Conservation (phyloP, 768 basidiomycete species). For the Pisolithus tinctorius region DNA sequence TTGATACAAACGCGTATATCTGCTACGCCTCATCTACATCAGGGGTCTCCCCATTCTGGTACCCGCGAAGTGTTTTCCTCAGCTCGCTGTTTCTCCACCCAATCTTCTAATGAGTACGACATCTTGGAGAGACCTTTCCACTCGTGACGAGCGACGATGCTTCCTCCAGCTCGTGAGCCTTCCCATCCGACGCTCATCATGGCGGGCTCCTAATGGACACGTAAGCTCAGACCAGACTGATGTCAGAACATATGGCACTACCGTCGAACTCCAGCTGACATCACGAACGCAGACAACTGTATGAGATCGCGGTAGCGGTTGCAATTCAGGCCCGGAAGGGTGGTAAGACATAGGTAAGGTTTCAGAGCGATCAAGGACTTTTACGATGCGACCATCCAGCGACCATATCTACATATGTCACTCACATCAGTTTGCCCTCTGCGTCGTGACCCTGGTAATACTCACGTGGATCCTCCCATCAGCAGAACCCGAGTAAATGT, state of each 20-base stretch:
- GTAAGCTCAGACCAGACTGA: slow-evolving; percentile 2
- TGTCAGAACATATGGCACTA: slow-evolving; percentile 19
- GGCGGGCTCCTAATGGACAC: slow-evolving; percentile 60
- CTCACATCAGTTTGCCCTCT: neutral
- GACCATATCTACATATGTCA: slow-evolving; percentile 72
- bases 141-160: slow-evolving; percentile 85
- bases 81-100: slow-evolving; percentile 47
- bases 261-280: slow-evolving; percentile 90
- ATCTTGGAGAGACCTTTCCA: slow-evolving; percentile 90
- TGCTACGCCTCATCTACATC: no score
- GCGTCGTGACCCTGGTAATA: slow-evolving; percentile 5
- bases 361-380: slow-evolving; percentile 75
- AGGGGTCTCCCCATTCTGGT: neutral
- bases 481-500: slow-evolving; percentile 89
- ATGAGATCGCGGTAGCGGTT: slow-evolving; percentile 21
- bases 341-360: slow-evolving; percentile 66
- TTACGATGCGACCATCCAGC: slow-evolving; percentile 79
- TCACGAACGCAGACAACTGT: slow-evolving; percentile 70
- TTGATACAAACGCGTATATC: no score
- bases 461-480: slow-evolving; percentile 81
- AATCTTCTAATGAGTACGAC: slow-evolving; percentile 61
- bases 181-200: slow-evolving; percentile 94
- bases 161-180: slow-evolving; percentile 46
- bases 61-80: slow-evolving; percentile 26
- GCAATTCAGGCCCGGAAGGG: slow-evolving; percentile 58